Conservation (phyloP, 1,139 yeast species). For the Geotrichum bryndzae region DNA sequence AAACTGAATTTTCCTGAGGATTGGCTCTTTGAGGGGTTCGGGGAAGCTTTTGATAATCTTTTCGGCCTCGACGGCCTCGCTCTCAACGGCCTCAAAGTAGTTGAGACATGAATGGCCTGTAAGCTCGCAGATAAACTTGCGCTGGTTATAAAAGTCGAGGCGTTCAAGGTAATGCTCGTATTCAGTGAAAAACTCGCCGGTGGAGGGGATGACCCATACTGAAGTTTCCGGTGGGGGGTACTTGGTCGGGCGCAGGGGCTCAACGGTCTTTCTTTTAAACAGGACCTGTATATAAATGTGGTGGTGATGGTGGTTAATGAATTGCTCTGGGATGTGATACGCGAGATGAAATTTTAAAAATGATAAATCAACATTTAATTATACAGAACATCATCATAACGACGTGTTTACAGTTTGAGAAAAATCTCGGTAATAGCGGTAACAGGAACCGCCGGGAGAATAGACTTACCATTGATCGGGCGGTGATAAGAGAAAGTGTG, state of each 20-base stretch:
- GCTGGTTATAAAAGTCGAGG: constrained; percentile 41
- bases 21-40: constrained; percentile 85
- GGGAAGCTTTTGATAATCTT: constrained; percentile 82
- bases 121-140: constrained; percentile 88
- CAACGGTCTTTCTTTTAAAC: constrained; percentile 36
- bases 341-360: background rate
- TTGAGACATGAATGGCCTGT: constrained; percentile 91
- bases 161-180: constrained; percentile 66
- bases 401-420: background rate
- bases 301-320: background rate
- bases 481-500: background rate
- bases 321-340: background rate
- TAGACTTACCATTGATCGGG: background rate
- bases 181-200: constrained; percentile 77
- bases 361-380: background rate
- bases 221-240: constrained; percentile 28
- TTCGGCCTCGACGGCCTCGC: constrained; percentile 46
- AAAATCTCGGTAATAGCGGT: background rate
- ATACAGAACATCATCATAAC: background rate
- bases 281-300: constrained; percentile 22
- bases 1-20: constrained; percentile 75
- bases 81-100: constrained; percentile 77
- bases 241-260: constrained; percentile 25
- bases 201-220: constrained; percentile 71
- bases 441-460: background rate